These are phyloP conservation scores for Carex littledalei DNA, from an alignment of 176 grass and related monocot species.

Conservation along the genomic window DNA sequence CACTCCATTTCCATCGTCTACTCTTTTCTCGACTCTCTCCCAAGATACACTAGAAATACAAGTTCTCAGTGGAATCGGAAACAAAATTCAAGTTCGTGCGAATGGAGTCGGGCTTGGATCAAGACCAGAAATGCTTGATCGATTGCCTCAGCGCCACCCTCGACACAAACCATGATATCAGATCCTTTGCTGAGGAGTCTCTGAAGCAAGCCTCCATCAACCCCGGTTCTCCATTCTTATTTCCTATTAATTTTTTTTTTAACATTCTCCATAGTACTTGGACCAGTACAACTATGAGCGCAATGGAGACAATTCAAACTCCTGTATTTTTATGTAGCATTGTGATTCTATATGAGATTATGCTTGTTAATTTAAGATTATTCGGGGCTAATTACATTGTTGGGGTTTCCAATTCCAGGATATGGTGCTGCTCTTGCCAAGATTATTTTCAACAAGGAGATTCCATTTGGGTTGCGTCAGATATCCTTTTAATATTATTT, in stretches of 20 bases:
- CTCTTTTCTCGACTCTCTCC: conserved; percentile 17
- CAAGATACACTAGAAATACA: neutral
- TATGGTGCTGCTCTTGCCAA: conserved; percentile 88
- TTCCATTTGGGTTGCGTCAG: conserved; percentile 78
- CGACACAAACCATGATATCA: conserved; percentile 68
- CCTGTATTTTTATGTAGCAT: neutral
- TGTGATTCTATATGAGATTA: neutral
- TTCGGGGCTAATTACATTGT: neutral
- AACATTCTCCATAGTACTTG: neutral
- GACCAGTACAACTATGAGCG: neutral
- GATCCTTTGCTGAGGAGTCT: conserved; percentile 87
- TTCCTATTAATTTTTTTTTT: neutral
- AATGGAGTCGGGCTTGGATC: conserved; percentile 38
- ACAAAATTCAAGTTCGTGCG: neutral
- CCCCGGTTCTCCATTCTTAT: conserved; percentile 33
- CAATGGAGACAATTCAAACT: neutral
- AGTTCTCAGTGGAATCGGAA: neutral
- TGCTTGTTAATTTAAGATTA: neutral
- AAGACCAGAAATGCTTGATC: conserved; percentile 81
- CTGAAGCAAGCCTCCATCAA: conserved; percentile 71
- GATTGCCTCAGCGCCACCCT: conserved; percentile 81
- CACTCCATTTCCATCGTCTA: neutral
- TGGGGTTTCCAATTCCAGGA: conserved; percentile 31
- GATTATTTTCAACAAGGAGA: conserved; percentile 72
- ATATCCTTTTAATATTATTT: conserved; percentile 58